Conservation (phyloP, 208 protist species). For the Endotrypanum monterogeii region DNA sequence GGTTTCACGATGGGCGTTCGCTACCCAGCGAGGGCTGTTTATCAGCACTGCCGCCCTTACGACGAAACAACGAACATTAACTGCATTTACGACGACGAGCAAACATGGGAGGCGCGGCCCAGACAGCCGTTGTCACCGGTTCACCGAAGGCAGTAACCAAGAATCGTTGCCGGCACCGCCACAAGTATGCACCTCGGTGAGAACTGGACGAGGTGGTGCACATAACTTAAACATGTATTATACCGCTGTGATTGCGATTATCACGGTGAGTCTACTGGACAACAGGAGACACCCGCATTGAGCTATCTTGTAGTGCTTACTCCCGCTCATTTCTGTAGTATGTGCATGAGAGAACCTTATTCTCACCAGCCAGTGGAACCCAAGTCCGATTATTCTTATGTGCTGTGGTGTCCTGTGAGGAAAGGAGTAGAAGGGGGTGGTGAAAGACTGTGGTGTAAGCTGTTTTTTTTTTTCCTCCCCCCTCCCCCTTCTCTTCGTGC, state of each 20-base stretch:
- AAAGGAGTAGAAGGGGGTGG: too few relatives aligned
- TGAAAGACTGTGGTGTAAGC: not conserved
- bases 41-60: conserved; percentile 65
- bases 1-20: conserved; percentile 73
- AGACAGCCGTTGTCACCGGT: conserved; percentile 29
- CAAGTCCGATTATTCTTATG: too few relatives aligned
- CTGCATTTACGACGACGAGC: conserved; percentile 77
- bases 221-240: conserved; percentile 1
- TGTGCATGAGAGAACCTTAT: not conserved
- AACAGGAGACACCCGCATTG: not conserved
- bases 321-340: not conserved
- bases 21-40: conserved; percentile 77
- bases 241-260: not conserved
- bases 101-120: conserved; percentile 50
- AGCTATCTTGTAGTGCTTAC: not conserved
- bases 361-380: not conserved
- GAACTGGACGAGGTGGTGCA: not conserved
- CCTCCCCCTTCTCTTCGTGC: not conserved
- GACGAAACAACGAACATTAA: conserved; percentile 82
- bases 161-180: not conserved
- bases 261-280: not conserved
- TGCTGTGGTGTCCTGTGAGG: not conserved
- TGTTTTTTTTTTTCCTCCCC: not conserved
- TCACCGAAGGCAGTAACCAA: conserved; percentile 1
- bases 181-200: not conserved